Evolutionary conservation across 768 basidiomycete genomes (phyloP).

Genomic region (Hypsizygus marmoreus): DNA sequence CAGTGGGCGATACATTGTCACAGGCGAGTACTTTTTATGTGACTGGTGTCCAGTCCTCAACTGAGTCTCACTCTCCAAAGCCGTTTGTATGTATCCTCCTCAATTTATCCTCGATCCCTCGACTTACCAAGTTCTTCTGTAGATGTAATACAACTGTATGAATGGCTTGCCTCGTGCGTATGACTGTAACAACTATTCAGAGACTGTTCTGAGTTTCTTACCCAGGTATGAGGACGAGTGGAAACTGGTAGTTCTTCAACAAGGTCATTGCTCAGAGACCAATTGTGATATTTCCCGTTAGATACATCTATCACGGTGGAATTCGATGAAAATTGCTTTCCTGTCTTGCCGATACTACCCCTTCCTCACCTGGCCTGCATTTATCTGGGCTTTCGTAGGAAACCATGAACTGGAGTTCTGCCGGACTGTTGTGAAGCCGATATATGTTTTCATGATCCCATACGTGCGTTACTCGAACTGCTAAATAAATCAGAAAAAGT

Average conservation of each 20-base stretch:
- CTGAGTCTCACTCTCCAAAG: background rate
- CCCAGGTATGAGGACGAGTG: constrained; percentile 24
- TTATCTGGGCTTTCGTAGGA: constrained; percentile 24
- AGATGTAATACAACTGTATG: constrained; percentile 25
- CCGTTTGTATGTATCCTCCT: background rate
- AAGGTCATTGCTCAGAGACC: background rate
- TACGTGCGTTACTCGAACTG: constrained; percentile 18
- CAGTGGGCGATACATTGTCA: background rate
- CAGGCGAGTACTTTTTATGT: background rate
- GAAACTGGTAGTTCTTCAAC: constrained; percentile 16
- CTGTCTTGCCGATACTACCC: constrained; percentile 29
- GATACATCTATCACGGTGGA: constrained; percentile 25
- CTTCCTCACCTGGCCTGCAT: constrained; percentile 22
- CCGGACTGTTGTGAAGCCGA: constrained; percentile 16
- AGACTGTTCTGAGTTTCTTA: constrained; percentile 1
- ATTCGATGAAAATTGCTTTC: constrained; percentile 22
- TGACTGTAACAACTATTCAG: background rate
- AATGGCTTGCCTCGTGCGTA: constrained; percentile 26
- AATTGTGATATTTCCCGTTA: constrained; percentile 1
- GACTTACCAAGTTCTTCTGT: background rate
- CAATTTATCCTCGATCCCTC: background rate
- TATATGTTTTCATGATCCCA: constrained; percentile 23
- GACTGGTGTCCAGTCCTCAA: background rate
- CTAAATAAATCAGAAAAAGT: background rate
- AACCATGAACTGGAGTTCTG: constrained; percentile 21